Base-by-base conservation (phyloP, 176 grass and related monocot genomes). In the Aegilops tauschii region DNA sequence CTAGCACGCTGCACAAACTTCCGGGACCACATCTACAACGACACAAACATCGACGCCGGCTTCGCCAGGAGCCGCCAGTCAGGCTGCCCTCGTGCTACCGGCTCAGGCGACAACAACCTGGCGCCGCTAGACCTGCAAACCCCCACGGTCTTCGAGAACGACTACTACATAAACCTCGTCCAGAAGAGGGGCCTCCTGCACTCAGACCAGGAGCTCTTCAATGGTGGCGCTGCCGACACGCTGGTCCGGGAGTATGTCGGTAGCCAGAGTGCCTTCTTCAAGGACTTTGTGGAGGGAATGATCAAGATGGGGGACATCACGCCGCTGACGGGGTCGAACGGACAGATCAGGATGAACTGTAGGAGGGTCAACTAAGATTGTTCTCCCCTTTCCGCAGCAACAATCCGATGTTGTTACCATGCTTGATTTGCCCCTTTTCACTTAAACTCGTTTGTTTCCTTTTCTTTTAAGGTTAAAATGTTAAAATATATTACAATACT, bases 131-230 rank as follows among this genome's bases (percentile, higher is more conserved):
- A 97, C 21, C 61, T 87, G 5, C 90, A 83, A 0, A 92, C 90
- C 9, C 90, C 90, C 0, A 79, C 86, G 4, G 32, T 77, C 31
- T 97, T 93, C 12, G 88, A 88, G 35, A 93, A 90, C 79, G 2
- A 69, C 66, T 90, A 90, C 88, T 93, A 88, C 86, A 37, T 64
- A 17, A 90, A 91, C 61, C 91, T 93, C 6, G 63, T 91, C 4
- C 3, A 14, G 20, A 52, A 35, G 4, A 84, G 87, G 25, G 94
- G 84, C 11, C 71, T 96, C 1, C 87, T 96, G 1, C 91, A 93
- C 73, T 96, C 94, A 1, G 94, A 96, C 30, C 94, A 96, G 66
- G 85, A 93, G 80, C 89, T 96, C 76, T 93, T 88, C 85, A 96
- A 90, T 0, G 81, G 84, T 0, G 91, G 87, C 2, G 29, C 89